Conservation (phyloP, 1,139 yeast species). For the Diutina pseudorugosa region DNA sequence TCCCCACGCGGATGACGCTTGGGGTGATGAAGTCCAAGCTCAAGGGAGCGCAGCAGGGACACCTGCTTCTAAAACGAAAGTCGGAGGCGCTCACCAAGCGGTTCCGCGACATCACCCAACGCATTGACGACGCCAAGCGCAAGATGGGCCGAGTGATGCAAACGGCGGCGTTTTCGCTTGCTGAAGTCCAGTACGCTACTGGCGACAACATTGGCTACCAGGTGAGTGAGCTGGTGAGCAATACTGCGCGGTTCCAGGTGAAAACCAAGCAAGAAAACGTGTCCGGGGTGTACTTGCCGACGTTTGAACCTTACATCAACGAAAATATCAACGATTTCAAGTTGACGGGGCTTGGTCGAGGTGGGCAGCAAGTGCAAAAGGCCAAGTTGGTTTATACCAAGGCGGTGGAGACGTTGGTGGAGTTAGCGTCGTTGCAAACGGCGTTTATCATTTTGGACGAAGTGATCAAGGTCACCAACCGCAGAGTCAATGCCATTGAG, state of each 20-base stretch:
- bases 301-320: slow-evolving; percentile 76
- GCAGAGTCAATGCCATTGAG: slow-evolving; percentile 98
- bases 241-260: slow-evolving; percentile 81
- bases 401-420: slow-evolving; percentile 93
- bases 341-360: slow-evolving; percentile 93
- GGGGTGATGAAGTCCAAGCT: slow-evolving; percentile 90
- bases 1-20: slow-evolving; percentile 95
- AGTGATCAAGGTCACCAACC: slow-evolving; percentile 92
- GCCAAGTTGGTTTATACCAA: slow-evolving; percentile 88
- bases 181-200: slow-evolving; percentile 94
- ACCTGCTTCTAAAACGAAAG: slow-evolving; percentile 83
- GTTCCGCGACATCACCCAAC: slow-evolving; percentile 86
- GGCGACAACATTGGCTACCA: slow-evolving; percentile 93
- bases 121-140: slow-evolving; percentile 91
- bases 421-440: slow-evolving; percentile 87
- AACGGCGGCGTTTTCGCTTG: slow-evolving; percentile 92
- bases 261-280: slow-evolving; percentile 92
- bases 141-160: slow-evolving; percentile 99
- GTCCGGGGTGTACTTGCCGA: slow-evolving; percentile 89
- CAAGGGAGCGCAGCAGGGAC: slow-evolving; percentile 97
- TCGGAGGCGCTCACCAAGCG: slow-evolving; percentile 95
- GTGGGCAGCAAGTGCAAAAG: slow-evolving; percentile 96
- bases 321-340: slow-evolving; percentile 86
- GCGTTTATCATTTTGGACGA: slow-evolving; percentile 95
- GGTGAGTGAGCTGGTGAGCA: slow-evolving; percentile 86